phyloP scores from a whole-genome alignment of 2,329 filamentous ascomycete species.

The Colletotrichum sidae region DNA sequence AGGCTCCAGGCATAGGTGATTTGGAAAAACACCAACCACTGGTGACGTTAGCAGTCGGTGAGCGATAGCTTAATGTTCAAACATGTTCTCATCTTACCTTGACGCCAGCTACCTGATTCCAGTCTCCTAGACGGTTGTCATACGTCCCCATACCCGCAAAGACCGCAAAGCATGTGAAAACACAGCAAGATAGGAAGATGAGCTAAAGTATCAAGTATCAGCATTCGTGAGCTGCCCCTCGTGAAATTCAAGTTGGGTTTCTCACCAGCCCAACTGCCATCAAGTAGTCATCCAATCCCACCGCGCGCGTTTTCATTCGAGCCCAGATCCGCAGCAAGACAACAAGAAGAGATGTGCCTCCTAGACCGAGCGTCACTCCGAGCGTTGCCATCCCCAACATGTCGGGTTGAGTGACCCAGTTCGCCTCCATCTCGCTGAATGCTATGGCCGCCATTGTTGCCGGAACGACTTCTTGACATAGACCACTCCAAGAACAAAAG shows the following conservation, averaged over 20 bases:
- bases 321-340: conserved; percentile 3
- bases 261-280: conserved; percentile 7
- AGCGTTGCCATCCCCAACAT: conserved; percentile 1
- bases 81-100: neutral
- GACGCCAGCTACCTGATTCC: conserved; percentile 2
- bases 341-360: neutral
- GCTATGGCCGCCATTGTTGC: conserved; percentile 1
- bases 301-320: neutral
- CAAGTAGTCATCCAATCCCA: conserved; percentile 3
- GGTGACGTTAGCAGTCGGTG: neutral
- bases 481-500: neutral
- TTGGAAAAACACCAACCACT: conserved; percentile 7
- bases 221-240: neutral
- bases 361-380: conserved; percentile 7
- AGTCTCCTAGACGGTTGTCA: conserved; percentile 3
- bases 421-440: conserved; percentile 4
- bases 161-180: neutral
- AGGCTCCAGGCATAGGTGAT: conserved; percentile 8
- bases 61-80: neutral
- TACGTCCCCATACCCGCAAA: neutral
- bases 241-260: too few relatives aligned
- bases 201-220: neutral
- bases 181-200: conserved; percentile 5
- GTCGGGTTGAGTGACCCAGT: conserved; percentile 9
- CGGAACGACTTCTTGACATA: neutral